These are phyloP conservation scores for Conringia planisiliqua DNA, from an alignment of 345 rosid genomes.

Conservation along the genomic window DNA sequence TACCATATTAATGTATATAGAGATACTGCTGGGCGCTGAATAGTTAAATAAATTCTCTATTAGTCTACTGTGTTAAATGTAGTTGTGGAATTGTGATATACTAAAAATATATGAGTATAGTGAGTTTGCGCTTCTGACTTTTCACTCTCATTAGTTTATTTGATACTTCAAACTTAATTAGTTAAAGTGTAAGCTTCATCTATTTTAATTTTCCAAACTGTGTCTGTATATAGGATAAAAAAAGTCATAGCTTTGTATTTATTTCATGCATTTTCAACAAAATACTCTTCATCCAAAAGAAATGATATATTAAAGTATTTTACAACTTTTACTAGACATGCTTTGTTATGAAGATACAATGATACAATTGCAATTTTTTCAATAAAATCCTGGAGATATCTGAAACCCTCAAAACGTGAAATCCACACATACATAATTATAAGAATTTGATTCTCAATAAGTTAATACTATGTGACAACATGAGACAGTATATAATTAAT, in stretches of 20 bases:
- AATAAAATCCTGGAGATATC: background rate
- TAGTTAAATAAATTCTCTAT: too few relatives aligned
- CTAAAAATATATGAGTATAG: too few relatives aligned
- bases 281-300: background rate
- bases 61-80: too few relatives aligned
- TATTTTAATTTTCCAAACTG: too few relatives aligned
- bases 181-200: too few relatives aligned
- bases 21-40: too few relatives aligned
- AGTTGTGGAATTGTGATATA: too few relatives aligned
- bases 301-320: background rate
- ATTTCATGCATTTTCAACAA: background rate
- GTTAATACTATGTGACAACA: background rate
- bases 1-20: too few relatives aligned
- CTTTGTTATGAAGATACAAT: background rate
- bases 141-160: too few relatives aligned
- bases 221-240: background rate
- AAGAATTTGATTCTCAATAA: background rate
- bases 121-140: too few relatives aligned
- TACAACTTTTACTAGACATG: background rate
- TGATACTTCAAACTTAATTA: too few relatives aligned
- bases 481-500: background rate
- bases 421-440: background rate
- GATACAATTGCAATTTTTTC: background rate
- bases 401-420: background rate
- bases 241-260: background rate